Conservation (phyloP, 441 rosid species). For the Breynia disticha region DNA sequence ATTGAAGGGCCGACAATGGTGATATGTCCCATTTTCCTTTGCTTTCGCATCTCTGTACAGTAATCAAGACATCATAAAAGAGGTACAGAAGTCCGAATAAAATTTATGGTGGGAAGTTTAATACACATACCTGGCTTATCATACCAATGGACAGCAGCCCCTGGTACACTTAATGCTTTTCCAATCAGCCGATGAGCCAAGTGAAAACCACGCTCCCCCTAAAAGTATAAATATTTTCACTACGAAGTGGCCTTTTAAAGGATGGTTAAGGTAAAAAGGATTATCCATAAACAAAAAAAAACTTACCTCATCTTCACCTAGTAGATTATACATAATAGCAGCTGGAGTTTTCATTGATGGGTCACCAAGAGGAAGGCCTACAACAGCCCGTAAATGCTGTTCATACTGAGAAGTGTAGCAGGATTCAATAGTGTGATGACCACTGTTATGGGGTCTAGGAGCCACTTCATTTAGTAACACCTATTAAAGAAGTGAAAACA, state of each 20-base stretch:
- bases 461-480: conserved; percentile 92
- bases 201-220: conserved; percentile 79
- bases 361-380: conserved; percentile 96
- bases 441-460: conserved; percentile 96
- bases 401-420: conserved; percentile 92
- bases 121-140: conserved; percentile 76
- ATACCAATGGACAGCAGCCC: conserved; percentile 93
- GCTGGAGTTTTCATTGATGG: conserved; percentile 93
- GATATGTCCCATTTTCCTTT: conserved; percentile 93
- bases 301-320: conserved; percentile 80
- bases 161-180: conserved; percentile 57
- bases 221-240: conserved; percentile 15
- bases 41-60: conserved; percentile 75
- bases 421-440: conserved; percentile 93
- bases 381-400: conserved; percentile 85
- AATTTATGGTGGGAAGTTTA: conserved; percentile 5
- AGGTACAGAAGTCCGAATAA: neutral
- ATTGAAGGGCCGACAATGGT: conserved; percentile 68
- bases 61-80: neutral
- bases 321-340: conserved; percentile 78
- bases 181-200: conserved; percentile 57
- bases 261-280: too few species aligned
- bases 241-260: too few species aligned
- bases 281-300: too few species aligned
- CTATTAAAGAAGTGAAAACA: conserved; percentile 26